These are phyloP conservation scores for Tolypocladium album DNA, from an alignment of 2,329 filamentous ascomycete species.

Conservation along the genomic window DNA sequence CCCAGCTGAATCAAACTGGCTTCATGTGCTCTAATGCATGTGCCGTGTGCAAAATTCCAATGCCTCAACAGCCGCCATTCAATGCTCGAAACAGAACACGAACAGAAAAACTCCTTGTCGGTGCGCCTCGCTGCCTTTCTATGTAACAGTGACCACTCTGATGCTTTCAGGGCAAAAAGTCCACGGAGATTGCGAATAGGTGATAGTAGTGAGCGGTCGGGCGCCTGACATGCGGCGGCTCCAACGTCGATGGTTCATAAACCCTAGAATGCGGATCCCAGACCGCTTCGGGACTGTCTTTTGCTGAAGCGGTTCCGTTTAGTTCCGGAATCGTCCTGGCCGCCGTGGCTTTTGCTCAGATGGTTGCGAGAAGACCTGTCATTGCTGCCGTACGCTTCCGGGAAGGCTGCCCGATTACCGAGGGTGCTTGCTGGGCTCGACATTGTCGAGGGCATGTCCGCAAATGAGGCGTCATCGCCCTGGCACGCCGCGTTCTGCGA, in stretches of 20 bases:
- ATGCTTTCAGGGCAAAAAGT: background rate
- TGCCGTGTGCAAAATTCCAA: background rate
- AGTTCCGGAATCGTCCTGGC: constrained; percentile 37
- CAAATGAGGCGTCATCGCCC: constrained; percentile 54
- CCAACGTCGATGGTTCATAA: background rate
- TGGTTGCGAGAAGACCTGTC: constrained; percentile 47
- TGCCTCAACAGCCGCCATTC: background rate
- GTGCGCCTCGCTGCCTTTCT: constrained; percentile 22
- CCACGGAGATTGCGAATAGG: background rate
- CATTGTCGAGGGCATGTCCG: constrained; percentile 58
- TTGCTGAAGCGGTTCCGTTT: constrained; percentile 73
- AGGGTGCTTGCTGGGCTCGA: constrained; percentile 71
- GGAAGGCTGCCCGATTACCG: constrained; percentile 44
- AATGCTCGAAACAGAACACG: background rate
- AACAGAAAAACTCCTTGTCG: constrained; percentile 16
- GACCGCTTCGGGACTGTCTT: constrained; percentile 86
- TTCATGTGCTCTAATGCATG: background rate
- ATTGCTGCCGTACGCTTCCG: constrained; percentile 35
- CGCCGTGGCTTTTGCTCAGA: constrained; percentile 48
- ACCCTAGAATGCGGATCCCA: constrained; percentile 69
- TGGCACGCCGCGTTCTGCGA: constrained; percentile 62
- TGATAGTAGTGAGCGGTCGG: background rate
- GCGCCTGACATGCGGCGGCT: background rate
- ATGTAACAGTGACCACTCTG: constrained; percentile 9
- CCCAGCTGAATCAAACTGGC: background rate